Evolutionary conservation across 305 asterid species (phyloP), one percentile per base, ranked within the genome.

Genomic region (Plantago coronopus): DNA sequence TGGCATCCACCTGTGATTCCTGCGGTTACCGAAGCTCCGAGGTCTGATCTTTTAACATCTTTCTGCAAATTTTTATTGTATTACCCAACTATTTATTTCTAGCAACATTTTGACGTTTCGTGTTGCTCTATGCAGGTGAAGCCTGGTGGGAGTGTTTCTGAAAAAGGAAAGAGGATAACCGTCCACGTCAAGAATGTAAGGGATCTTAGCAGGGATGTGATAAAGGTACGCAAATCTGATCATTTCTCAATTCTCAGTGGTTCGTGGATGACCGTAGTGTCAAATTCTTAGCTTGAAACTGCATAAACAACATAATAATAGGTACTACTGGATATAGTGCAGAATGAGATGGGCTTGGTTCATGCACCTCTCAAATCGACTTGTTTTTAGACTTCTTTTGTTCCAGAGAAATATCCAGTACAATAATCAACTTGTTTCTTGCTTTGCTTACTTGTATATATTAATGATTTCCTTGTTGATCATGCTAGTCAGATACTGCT

Each of bases 21-120:
- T 94, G 99, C 72, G 97, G 99, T 60, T 94, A 89, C 68, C 89
- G 96, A 23, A 94, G 76, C 74, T 85, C 97, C 17, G 99, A 94
- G 95, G 99, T 88, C 65, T 38, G 81, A 14, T 49, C 49, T 45
- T 5, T 59, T 44, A 14, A 34, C n/a, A 3, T 48, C 20, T 17
- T 55, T 31, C 56, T 29, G 55, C 12, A 17, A 64, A 13, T 72
- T 25, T 17, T n/a, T 29, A 20, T 34, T 25, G 7, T 17, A 34
- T 51, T 1, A 22, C 17, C 7, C 17, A 17, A 23, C 31, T 20
- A 57, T 23, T 40, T 58, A 29, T 23, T 59, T 68, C 3, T 12
- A 67, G 18, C 38, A 40, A 61, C 38, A 16, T 25, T 43, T 9
- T 23, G 61, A 45, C 67, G 46, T 63, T 73, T 67, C 48, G 10